Percentiles rank a stretch among this genome's conserved stretches.
phyloP scores from a whole-genome alignment of 495 filamentous ascomycete species.

The Penicillium goetzii region DNA sequence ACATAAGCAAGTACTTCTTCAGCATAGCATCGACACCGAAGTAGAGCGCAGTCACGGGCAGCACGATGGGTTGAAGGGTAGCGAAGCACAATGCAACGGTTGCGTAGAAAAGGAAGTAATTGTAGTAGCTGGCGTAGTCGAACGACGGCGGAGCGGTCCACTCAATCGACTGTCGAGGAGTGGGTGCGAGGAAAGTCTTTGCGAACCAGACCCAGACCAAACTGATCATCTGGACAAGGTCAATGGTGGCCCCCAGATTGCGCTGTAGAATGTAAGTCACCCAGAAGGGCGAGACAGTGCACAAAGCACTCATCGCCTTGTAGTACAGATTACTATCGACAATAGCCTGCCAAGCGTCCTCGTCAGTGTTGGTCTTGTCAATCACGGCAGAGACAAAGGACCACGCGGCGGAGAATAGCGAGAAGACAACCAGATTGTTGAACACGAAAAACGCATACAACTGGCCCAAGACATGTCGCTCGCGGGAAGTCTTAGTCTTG shows the following conservation, averaged over 20 bases:
- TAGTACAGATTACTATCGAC: constrained; percentile 60
- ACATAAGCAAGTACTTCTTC: constrained; percentile 94
- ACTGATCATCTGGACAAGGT: constrained; percentile 81
- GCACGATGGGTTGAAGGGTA: constrained; percentile 82
- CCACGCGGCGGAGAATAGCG: constrained; percentile 82
- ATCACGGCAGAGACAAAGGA: constrained; percentile 68
- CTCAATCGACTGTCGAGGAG: constrained; percentile 90
- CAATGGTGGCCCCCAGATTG: constrained; percentile 87
- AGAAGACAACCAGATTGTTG: constrained; percentile 95
- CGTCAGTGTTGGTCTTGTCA: constrained; percentile 51
- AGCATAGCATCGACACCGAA: constrained; percentile 84
- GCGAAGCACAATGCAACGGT: constrained; percentile 88
- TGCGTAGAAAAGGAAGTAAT: constrained; percentile 89
- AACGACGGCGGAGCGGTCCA: constrained; percentile 90
- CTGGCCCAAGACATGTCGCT: constrained; percentile 89
- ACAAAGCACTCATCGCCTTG: constrained; percentile 69
- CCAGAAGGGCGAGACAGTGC: constrained; percentile 87
- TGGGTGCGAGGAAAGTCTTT: constrained; percentile 82
- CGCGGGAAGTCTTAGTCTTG: constrained; percentile 85
- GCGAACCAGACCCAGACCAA: constrained; percentile 80
- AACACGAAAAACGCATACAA: constrained; percentile 97
- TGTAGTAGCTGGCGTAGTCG: constrained; percentile 96
- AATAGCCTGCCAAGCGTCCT: constrained; percentile 70
- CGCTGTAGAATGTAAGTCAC: constrained; percentile 90
- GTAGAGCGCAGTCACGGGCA: constrained; percentile 90